Evolutionary conservation across 129 eudicot species (phyloP).

Genomic region (Arctium minus): DNA sequence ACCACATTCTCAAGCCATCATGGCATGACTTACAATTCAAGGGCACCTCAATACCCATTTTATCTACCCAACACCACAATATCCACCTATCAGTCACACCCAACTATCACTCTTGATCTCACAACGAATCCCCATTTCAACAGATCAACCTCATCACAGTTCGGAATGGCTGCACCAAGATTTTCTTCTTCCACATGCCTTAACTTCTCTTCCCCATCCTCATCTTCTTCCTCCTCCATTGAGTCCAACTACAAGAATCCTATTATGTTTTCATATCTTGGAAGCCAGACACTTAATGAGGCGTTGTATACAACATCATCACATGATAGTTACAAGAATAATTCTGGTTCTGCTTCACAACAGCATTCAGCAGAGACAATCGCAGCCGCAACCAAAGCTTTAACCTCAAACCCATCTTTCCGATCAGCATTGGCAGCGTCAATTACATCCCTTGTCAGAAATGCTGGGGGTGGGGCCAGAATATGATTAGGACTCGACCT

Average conservation of each 20-base stretch:
- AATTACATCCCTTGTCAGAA: slow-evolving; percentile 56
- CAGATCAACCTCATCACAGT: slow-evolving; percentile 26
- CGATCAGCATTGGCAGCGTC: slow-evolving; percentile 68
- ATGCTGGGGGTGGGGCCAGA: slow-evolving; percentile 21
- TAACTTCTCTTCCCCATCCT: slow-evolving; percentile 42
- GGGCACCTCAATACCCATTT: slow-evolving; percentile 34
- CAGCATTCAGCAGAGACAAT: slow-evolving; percentile 35
- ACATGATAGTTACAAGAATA: slow-evolving; percentile 10
- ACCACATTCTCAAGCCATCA: slow-evolving; percentile 33
- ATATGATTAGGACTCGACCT: slow-evolving; percentile 2
- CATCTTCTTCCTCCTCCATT: slow-evolving; percentile 32
- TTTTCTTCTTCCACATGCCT: slow-evolving; percentile 48
- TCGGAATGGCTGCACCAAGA: slow-evolving; percentile 15
- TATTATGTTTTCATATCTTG: slow-evolving; percentile 20
- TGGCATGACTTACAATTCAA: slow-evolving; percentile 26
- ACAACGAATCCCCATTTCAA: slow-evolving; percentile 31
- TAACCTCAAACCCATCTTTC: slow-evolving; percentile 62
- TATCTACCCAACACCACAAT: slow-evolving; percentile 50
- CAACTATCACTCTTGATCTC: slow-evolving; percentile 80
- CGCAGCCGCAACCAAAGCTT: slow-evolving; percentile 61
- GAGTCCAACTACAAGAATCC: slow-evolving; percentile 36
- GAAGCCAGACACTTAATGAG: slow-evolving; percentile 11
- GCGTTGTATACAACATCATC: slow-evolving; percentile 9
- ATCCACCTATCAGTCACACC: slow-evolving; percentile 66
- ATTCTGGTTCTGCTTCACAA: slow-evolving; percentile 3